Base-by-base conservation (phyloP, 345 rosid species). In the Salix suchowensis region DNA sequence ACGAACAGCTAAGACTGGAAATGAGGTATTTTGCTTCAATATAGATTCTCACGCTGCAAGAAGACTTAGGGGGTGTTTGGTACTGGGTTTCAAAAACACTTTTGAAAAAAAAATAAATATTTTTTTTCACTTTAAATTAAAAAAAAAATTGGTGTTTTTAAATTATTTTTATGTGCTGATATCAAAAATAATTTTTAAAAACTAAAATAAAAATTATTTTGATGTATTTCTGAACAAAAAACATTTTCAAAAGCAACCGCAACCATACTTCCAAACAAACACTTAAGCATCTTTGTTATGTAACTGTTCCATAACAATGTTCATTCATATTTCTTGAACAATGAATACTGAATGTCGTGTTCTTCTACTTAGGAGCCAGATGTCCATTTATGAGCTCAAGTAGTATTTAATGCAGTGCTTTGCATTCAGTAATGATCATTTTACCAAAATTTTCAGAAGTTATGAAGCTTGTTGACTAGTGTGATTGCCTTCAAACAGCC, bases 1-100 rank as follows among this genome's bases (percentile, higher is more conserved):
- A 86, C 91, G 86, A 84, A 93, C 93, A 15, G 98, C 98, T 61
- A 91, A 93, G 88, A 87, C 91, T 5, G 98, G 98, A 50, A 95
- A 95, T 82, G 98, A 95, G 92, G 98, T 23, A 5, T 58, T 65
- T 50, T 42, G 46, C 18, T 77, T 61, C 26, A 15, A 73, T 61
- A 19, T 60, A 70, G 37, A 65, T 21, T 66, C 13, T 60, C 50
- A 37, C 48, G 15, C 40, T 28, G 60, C 64, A 40, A 34, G 70
- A 34, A 76, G 65, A 73, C 48, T 64, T 34, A 34, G 5, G 0
- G 36, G 5, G 36, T 4, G 36, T 34, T 34, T 34, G 1, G 0
- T 5, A 34, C 36, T 32, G 36, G 0, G 36, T 34, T 34, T 34
- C 36, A 34, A 34, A 34, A 34, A 34, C 5, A 1, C 0, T 34